These are phyloP conservation scores for Cercospora zeae-maydis DNA, from an alignment of 2,329 filamentous ascomycete genomes.

Conservation along the genomic window DNA sequence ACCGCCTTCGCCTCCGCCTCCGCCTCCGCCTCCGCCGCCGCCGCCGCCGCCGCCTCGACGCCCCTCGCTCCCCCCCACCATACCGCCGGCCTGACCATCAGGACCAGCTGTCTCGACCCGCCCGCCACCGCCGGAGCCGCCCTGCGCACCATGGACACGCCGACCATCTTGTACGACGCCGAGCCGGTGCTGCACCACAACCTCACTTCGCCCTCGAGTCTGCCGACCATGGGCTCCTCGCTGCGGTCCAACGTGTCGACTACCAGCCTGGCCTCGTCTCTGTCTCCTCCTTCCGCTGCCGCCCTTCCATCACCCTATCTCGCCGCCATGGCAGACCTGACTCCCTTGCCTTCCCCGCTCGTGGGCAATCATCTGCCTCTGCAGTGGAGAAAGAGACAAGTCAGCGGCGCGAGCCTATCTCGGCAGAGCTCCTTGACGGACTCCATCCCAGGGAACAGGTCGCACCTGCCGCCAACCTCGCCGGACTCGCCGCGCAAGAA, in stretches of 20 bases:
- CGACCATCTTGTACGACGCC: slow-evolving; percentile 20
- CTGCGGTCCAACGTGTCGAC: slow-evolving; percentile 43
- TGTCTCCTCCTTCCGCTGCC: slow-evolving; percentile 46
- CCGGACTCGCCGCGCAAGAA: slow-evolving; percentile 42
- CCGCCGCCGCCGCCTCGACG: slow-evolving; percentile 1
- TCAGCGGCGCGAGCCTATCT: slow-evolving; percentile 30
- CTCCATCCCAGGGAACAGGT: slow-evolving; percentile 32
- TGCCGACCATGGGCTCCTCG: slow-evolving; percentile 28
- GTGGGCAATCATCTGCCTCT: slow-evolving; percentile 40
- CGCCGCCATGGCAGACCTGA: slow-evolving; percentile 49
- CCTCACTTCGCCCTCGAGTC: slow-evolving; percentile 38
- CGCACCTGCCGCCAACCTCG: slow-evolving; percentile 25
- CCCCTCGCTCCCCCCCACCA: slow-evolving; percentile 17
- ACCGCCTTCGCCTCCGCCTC: slow-evolving; percentile 6
- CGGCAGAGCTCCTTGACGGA: slow-evolving; percentile 32
- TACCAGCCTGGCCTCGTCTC: slow-evolving; percentile 43
- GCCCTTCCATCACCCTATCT: slow-evolving; percentile 48
- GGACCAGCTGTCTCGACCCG: slow-evolving; percentile 18
- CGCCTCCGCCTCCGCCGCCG: slow-evolving; percentile 1
- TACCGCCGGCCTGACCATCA: slow-evolving; percentile 25
- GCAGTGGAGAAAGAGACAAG: slow-evolving; percentile 42
- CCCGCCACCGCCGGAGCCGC: slow-evolving; percentile 11
- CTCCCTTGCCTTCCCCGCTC: slow-evolving; percentile 51
- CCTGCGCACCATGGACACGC: slow-evolving; percentile 16
- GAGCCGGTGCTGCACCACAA: slow-evolving; percentile 31